phyloP scores from a whole-genome alignment of 805 yeast species.

The Teunomyces gatunensis region DNA sequence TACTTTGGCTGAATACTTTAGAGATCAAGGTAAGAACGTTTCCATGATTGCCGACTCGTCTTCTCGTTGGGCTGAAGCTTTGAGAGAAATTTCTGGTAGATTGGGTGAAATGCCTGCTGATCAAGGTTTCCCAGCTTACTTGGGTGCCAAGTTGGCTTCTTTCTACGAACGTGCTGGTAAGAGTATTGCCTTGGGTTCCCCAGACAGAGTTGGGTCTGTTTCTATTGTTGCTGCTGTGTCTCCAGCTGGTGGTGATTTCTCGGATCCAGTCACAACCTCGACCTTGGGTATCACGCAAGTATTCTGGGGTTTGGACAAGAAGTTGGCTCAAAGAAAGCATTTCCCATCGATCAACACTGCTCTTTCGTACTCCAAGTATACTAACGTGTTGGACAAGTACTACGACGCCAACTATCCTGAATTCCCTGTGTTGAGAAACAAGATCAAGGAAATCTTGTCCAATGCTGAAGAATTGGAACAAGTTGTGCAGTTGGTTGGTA shows the following conservation, averaged over 20 bases:
- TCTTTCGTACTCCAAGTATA: slow-evolving; percentile 95
- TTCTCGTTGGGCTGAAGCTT: slow-evolving; percentile 99
- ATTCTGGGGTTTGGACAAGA: slow-evolving; percentile 99
- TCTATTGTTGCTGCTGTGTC: slow-evolving; percentile 99
- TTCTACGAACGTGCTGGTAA: slow-evolving; percentile 99
- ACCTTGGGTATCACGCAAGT: slow-evolving; percentile 99
- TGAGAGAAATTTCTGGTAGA: slow-evolving; percentile 99
- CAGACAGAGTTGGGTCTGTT: slow-evolving; percentile 94
- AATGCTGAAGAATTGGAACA: slow-evolving; percentile 98
- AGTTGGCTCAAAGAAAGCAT: slow-evolving; percentile 98
- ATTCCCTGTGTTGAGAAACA: slow-evolving; percentile 85
- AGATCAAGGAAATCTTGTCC: slow-evolving; percentile 89
- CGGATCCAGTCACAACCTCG: slow-evolving; percentile 98
- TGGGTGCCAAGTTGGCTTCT: slow-evolving; percentile 98
- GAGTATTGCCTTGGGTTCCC: slow-evolving; percentile 92
- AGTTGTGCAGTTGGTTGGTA: slow-evolving; percentile 98
- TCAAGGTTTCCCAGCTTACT: slow-evolving; percentile 99
- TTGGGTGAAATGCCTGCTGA: slow-evolving; percentile 99
- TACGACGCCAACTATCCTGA: slow-evolving; percentile 87
- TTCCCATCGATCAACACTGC: slow-evolving; percentile 98
- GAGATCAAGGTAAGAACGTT: slow-evolving; percentile 99
- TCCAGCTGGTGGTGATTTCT: slow-evolving; percentile 99
- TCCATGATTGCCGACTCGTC: slow-evolving; percentile 99
- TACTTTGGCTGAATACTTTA: slow-evolving; percentile 97
- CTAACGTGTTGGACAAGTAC: slow-evolving; percentile 78